Conservation (phyloP, 257 asterid species). For the Solanum ahanhuiri region DNA sequence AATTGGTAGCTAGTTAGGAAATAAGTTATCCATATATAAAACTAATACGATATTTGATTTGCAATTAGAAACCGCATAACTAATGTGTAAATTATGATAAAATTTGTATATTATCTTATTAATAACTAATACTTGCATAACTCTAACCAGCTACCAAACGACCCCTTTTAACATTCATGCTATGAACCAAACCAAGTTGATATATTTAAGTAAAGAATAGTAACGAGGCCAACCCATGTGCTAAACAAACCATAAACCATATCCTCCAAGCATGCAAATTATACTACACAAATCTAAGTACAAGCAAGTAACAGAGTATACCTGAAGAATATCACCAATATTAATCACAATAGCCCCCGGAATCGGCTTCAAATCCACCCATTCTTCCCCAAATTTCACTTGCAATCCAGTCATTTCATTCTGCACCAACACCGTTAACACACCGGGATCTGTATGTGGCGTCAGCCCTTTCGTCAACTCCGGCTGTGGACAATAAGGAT, state of each 20-base stretch:
- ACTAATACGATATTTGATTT: too few species aligned
- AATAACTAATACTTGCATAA: neutral
- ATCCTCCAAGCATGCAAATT: neutral
- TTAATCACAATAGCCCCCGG: conserved; percentile 30
- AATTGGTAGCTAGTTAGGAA: neutral
- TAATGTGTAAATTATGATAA: too few species aligned
- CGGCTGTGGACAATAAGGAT: conserved; percentile 36
- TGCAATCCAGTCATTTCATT: conserved; percentile 36
- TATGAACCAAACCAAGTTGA: neutral
- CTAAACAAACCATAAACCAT: neutral
- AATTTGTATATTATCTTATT: too few species aligned
- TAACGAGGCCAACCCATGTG: neutral
- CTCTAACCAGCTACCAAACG: neutral
- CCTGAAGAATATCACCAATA: conserved; percentile 41
- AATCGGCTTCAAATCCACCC: conserved; percentile 34
- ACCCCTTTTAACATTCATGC: neutral
- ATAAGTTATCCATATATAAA: neutral
- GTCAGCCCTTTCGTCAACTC: conserved; percentile 29
- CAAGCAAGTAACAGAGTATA: conserved; percentile 1
- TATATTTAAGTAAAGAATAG: neutral
- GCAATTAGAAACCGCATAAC: neutral
- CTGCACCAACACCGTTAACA: conserved; percentile 32
- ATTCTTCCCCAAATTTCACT: conserved; percentile 27
- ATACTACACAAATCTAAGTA: neutral
- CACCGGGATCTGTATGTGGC: conserved; percentile 27